Base-by-base conservation (phyloP, 441 rosid genomes). In the Gossypium aridum region DNA sequence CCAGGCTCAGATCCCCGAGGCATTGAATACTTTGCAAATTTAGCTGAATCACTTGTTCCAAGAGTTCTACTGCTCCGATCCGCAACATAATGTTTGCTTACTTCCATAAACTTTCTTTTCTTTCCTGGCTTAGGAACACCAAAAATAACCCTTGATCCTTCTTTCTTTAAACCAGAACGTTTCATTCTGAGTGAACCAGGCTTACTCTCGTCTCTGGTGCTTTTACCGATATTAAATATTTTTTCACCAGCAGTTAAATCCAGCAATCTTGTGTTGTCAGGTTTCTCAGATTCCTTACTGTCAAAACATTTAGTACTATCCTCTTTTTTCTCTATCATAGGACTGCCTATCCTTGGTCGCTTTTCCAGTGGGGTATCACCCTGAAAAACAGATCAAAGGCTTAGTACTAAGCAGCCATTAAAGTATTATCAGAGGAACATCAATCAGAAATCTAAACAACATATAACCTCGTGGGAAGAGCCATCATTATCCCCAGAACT, bases 81-180 rank as follows among this genome's bases (percentile, higher is more conserved):
- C 25, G 85, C 88, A 75, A 86, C 86, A 64, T 90, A 92, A 79
- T 92, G 98, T 81, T 91, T 92, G 88, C 99, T 93, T 62, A 96
- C 99, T 14, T 96, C 99, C 99, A 96, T 96, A 80, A 94, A 92
- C 83, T 96, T 96, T 83, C 93, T 86, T 79, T 91, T 96, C 87
- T 94, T 96, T 75, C 99, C 98, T 74, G 98, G 99, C 82, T 92
- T 94, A 47, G 99, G 99, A 77, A 94, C 92, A 63, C 99, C 99
- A 77, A 91, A 87, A 72, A 89, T 71, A 70, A 86, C 93, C 80
- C 88, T 85, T 14, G 98, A 84, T 75, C 96, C 97, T 83, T 91
- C 94, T 87, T 84, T 93, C 78, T 90, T 97, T 77, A 89, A 80
- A 54, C 96, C 98, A 63, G 91, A 86, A 74, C 98, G 81, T 45